These are phyloP conservation scores for Quercus dentata DNA, from an alignment of 306 rosid genomes.

Conservation along the genomic window DNA sequence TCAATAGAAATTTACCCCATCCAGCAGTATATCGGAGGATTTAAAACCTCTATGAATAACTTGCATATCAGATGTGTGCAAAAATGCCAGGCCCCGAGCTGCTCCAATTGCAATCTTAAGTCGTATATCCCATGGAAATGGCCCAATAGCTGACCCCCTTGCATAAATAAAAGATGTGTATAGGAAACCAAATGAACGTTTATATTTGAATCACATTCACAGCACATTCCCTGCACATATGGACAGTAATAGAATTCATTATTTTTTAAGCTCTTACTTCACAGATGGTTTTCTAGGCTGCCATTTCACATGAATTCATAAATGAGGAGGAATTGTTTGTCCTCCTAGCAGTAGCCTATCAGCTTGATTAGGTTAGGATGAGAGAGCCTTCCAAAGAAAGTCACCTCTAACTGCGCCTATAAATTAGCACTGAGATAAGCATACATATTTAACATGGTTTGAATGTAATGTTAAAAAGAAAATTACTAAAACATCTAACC, in stretches of 20 bases:
- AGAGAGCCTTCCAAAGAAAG: constrained; percentile 79
- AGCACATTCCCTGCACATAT: background rate
- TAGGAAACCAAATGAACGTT: constrained; percentile 4
- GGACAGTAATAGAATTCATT: background rate
- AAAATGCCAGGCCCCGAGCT: constrained; percentile 85
- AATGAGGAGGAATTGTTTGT: constrained; percentile 62
- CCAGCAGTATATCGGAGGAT: constrained; percentile 87
- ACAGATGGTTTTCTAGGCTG: constrained; percentile 86
- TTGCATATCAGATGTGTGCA: constrained; percentile 80
- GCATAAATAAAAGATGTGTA: constrained; percentile 24
- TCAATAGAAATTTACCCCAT: constrained; percentile 52
- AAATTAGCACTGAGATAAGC: constrained; percentile 13
- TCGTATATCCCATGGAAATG: constrained; percentile 77
- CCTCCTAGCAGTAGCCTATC: constrained; percentile 84
- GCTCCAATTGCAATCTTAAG: constrained; percentile 92
- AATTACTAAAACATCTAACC: background rate
- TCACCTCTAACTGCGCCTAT: constrained; percentile 75
- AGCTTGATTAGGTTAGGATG: constrained; percentile 93
- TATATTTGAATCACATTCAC: background rate
- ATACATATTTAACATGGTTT: background rate
- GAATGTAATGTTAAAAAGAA: background rate
- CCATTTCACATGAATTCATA: constrained; percentile 95
- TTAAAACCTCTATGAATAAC: constrained; percentile 83
- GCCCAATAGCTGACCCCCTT: constrained; percentile 76
- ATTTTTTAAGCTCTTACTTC: constrained; percentile 56